These are phyloP conservation scores for Fremontodendron californicum DNA, from an alignment of 345 rosid genomes.

Conservation along the genomic window DNA sequence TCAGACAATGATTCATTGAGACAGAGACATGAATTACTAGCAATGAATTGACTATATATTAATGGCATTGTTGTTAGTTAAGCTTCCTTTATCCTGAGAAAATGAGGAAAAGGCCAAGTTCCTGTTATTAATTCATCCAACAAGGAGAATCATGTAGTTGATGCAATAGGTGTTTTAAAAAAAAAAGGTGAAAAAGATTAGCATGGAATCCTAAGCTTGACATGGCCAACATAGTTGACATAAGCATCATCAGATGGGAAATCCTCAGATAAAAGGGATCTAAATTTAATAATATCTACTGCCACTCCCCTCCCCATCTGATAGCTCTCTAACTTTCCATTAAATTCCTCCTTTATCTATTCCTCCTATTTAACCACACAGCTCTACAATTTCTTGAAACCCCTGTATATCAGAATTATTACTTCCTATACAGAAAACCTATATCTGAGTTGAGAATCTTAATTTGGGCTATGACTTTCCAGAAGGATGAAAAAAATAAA, in stretches of 20 bases:
- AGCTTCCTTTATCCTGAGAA: constrained; percentile 15
- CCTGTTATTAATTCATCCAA: constrained; percentile 16
- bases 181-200: constrained; percentile 28
- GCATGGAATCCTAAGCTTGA: constrained; percentile 31
- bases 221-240: constrained; percentile 18
- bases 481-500: constrained; percentile 8
- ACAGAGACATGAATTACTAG: background rate
- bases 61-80: constrained; percentile 13
- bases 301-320: constrained; percentile 9
- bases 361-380: constrained; percentile 19
- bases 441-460: background rate
- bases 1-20: background rate
- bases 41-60: constrained; percentile 18
- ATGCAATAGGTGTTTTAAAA: background rate
- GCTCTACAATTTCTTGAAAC: constrained; percentile 8
- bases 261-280: constrained; percentile 1
- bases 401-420: background rate
- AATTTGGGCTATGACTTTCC: constrained; percentile 24
- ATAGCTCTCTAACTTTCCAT: constrained; percentile 11
- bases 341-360: constrained; percentile 18
- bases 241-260: constrained; percentile 20
- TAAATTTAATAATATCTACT: constrained; percentile 12
- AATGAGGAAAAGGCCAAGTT: background rate
- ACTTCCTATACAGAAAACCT: background rate
- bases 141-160: constrained; percentile 20